Evolutionary conservation across 495 filamentous ascomycete genomes (phyloP).

Genomic region (Cercophora newfieldiana): DNA sequence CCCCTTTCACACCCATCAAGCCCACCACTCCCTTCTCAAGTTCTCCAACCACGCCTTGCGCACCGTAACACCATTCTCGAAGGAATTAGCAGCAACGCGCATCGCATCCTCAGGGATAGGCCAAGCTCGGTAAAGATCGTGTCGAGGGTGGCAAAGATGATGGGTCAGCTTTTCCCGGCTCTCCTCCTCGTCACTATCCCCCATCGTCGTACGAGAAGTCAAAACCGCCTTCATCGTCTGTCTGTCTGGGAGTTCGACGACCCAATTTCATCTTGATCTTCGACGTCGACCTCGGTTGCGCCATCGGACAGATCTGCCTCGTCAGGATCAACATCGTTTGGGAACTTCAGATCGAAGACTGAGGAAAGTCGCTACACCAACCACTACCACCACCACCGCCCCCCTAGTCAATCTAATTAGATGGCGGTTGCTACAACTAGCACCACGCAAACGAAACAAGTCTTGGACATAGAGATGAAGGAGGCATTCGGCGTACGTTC

Average conservation of each 20-base stretch:
- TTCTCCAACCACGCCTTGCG: conserved; percentile 19
- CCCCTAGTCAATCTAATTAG: no score
- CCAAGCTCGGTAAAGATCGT: conserved; percentile 19
- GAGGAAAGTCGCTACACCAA: no score
- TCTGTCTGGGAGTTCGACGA: background rate
- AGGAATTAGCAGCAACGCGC: conserved; percentile 15
- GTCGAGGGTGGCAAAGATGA: conserved; percentile 6
- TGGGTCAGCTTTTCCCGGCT: background rate
- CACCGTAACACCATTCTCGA: conserved; percentile 19
- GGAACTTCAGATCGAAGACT: conserved; percentile 19
- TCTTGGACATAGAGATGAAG: no score
- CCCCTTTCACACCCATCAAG: no score
- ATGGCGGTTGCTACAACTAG: no score
- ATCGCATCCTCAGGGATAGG: conserved; percentile 15
- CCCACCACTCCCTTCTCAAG: conserved; percentile 19
- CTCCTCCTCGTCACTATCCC: background rate
- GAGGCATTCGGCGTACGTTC: no score
- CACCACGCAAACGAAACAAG: no score
- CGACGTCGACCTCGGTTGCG: background rate
- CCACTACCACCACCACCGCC: no score
- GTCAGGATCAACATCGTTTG: conserved; percentile 5
- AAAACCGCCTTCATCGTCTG: conserved; percentile 3
- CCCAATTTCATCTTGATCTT: background rate
- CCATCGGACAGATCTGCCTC: background rate
- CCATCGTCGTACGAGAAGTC: conserved; percentile 12